These are phyloP conservation scores for Aspergillus pseudoterreus DNA, from an alignment of 2,329 filamentous ascomycete species.

Conservation along the genomic window DNA sequence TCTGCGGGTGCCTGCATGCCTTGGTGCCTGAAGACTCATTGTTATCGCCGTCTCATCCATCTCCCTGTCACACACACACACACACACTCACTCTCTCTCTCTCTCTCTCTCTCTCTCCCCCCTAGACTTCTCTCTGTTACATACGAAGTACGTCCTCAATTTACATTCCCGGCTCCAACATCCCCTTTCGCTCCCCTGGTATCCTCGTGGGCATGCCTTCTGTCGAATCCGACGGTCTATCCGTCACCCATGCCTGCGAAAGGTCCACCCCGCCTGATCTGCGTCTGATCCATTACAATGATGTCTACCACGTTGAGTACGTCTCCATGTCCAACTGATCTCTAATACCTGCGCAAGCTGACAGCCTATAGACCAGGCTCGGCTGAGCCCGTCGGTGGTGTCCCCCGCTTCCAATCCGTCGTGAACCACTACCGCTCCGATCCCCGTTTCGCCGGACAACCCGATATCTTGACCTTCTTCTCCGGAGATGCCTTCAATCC, in stretches of 20 bases:
- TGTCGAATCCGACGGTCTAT: slow-evolving; percentile 30
- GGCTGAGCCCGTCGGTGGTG: slow-evolving; percentile 77
- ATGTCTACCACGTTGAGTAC: slow-evolving; percentile 84
- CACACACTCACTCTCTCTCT: too few species aligned
- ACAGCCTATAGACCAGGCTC: slow-evolving; percentile 51
- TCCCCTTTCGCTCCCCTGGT: not conserved
- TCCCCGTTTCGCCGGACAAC: slow-evolving; percentile 58
- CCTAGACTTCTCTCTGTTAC: not conserved
- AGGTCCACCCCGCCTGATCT: slow-evolving; percentile 60
- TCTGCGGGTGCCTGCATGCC: slow-evolving; percentile 6
- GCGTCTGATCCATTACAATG: slow-evolving; percentile 85
- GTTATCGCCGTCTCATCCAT: not conserved
- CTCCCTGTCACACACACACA: not conserved
- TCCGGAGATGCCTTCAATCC: slow-evolving; percentile 93
- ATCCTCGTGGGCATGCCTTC: slow-evolving; percentile 19
- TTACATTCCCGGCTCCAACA: not conserved
- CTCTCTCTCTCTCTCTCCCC: not conserved
- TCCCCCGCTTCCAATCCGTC: slow-evolving; percentile 74
- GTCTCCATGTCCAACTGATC: slow-evolving; percentile 6
- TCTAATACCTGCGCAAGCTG: not conserved
- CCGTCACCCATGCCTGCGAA: slow-evolving; percentile 42
- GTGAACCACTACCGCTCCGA: slow-evolving; percentile 69
- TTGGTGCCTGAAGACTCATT: not conserved
- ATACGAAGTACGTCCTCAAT: not conserved
- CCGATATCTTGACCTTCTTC: slow-evolving; percentile 72